Base-by-base conservation (phyloP, 2,329 filamentous ascomycete genomes). In the Chaetothyriales sp. region DNA sequence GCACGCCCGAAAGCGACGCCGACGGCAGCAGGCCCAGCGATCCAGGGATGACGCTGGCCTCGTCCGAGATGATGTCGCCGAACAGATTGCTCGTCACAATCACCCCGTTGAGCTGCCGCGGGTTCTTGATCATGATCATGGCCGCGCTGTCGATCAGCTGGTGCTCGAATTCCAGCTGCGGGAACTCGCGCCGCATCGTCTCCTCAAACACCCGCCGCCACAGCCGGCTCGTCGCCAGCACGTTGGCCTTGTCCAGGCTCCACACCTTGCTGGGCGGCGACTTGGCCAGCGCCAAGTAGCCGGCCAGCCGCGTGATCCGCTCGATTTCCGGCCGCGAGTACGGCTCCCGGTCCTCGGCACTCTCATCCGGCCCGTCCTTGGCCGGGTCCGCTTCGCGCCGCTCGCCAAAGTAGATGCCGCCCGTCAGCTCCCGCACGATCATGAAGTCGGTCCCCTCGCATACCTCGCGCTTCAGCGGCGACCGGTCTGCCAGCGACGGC, bases 111-210 rank as follows among this genome's bases (percentile, higher is more conserved):
- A 97, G 76, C 19, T 81, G 80, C 9, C 83, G 77, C 8, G 90
- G 90, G 70, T 89, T 90, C 82, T 94, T 95, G 65, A 97, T 80
- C 85, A 97, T 88, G 61, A 95, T 75, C 89, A 97, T 95, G 59
- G 90, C 90, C n/a, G 90, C 90, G 52, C 82, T 87, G 72, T 97
- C 90, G 66, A 97, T 95, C 48, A 97, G 78, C 67, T 97, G 89
- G 68, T 95, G 90, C 59, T 82, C 80, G 44, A 94, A 72, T 73
- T 86, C 80, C 46, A 95, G 71, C 67, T 90, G 80, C 2, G 90
- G 89, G 73, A 94, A 97, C 75, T 95, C 90, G 59, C 83, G 83
- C 60, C 77, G 78, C 77, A 95, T 90, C 53, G 89, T 77, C 71
- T 95, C 86, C 43, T 79, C 82, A 45, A 95, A 85, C 2, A 85